A percentile compares a stretch with the other conserved stretches of the same genome.
These are phyloP conservation scores for Mrakia gelida DNA, from an alignment of 768 basidiomycete genomes.

Conservation along the genomic window DNA sequence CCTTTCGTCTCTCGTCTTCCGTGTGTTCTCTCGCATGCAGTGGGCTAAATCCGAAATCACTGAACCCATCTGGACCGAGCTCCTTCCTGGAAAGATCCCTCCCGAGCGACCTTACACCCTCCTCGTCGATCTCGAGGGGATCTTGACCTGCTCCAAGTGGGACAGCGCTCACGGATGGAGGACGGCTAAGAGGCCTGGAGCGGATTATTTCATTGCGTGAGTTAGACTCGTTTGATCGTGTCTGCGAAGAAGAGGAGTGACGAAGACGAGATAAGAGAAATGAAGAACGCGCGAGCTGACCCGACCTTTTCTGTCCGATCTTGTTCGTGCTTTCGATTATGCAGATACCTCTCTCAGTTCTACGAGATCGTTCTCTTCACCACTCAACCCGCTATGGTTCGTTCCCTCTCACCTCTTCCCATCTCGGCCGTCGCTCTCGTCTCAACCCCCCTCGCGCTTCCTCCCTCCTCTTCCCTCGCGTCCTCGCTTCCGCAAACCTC, in stretches of 20 bases:
- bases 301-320: neutral
- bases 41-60: constrained; percentile 59
- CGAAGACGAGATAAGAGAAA: neutral
- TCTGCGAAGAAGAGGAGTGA: neutral
- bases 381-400: constrained; percentile 76
- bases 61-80: constrained; percentile 87
- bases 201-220: constrained; percentile 87
- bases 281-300: neutral
- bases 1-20: neutral
- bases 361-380: constrained; percentile 98
- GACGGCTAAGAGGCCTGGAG: constrained; percentile 94
- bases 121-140: constrained; percentile 82
- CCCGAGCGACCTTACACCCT: constrained; percentile 86
- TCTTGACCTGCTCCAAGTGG: constrained; percentile 88
- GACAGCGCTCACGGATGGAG: constrained; percentile 97
- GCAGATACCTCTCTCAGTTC: constrained; percentile 83
- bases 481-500: neutral
- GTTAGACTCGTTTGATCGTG: neutral
- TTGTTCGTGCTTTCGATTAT: neutral
- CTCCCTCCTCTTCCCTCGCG: constrained; percentile 15
- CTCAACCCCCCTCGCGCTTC: neutral
- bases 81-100: constrained; percentile 81
- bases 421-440: neutral
- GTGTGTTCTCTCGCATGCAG: constrained; percentile 47
- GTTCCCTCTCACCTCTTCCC: constrained; percentile 40